phyloP scores from a whole-genome alignment of 257 asterid species.

The Verbascum thapsus region DNA sequence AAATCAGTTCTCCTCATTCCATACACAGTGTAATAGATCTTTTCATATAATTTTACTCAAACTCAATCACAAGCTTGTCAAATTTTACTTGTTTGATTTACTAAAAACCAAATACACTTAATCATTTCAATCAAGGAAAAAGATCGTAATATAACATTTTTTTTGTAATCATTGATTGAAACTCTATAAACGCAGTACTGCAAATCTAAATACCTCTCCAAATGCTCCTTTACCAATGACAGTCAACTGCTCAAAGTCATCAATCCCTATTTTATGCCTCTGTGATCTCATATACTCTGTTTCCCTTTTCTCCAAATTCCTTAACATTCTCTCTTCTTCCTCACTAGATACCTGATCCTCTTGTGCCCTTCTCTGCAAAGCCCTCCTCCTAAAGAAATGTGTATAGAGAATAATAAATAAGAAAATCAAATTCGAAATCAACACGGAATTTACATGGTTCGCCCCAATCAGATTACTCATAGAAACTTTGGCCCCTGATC shows the following conservation, averaged over 20 bases:
- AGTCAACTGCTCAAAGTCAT: slow-evolving; percentile 90
- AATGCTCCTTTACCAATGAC: slow-evolving; percentile 95
- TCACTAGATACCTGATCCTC: slow-evolving; percentile 82
- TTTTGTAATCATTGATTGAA: neutral
- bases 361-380: slow-evolving; percentile 83
- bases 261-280: slow-evolving; percentile 97
- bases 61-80: neutral
- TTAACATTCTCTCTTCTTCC: slow-evolving; percentile 84
- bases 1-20: neutral
- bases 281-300: slow-evolving; percentile 97
- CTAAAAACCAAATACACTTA: neutral
- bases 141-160: neutral
- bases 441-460: neutral
- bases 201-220: slow-evolving; percentile 61
- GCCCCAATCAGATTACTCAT: neutral
- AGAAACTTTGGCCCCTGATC: neutral
- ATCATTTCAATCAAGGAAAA: slow-evolving; percentile 18
- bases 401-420: neutral
- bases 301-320: slow-evolving; percentile 90
- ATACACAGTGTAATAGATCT: neutral
- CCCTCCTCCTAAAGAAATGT: slow-evolving; percentile 63
- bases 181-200: neutral
- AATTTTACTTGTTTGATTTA: too few species aligned
- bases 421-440: neutral
- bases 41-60: neutral